phyloP scores from a whole-genome alignment of 1,284 basidiomycete genomes.

The Fomitopsis betulina region DNA sequence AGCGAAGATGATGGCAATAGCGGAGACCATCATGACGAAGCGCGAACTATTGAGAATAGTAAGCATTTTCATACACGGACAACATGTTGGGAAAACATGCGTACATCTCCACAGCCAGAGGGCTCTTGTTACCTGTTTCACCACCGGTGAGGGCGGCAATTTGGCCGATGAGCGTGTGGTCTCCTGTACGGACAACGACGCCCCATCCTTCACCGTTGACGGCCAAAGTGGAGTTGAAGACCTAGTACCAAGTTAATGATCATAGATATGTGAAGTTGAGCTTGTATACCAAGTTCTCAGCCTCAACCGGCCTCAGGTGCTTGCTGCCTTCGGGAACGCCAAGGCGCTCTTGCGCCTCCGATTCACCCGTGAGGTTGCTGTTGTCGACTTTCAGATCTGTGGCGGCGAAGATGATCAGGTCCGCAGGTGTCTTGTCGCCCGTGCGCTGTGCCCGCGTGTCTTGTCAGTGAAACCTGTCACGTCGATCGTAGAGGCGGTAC shows the following conservation, averaged over 20 bases:
- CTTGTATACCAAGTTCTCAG: conserved; percentile 51
- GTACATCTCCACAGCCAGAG: conserved; percentile 65
- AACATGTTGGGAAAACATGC: conserved; percentile 11
- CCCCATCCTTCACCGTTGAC: conserved; percentile 70
- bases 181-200: conserved; percentile 64
- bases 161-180: conserved; percentile 64
- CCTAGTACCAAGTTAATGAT: conserved; percentile 30
- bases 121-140: conserved; percentile 60
- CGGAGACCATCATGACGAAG: conserved; percentile 57
- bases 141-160: conserved; percentile 62
- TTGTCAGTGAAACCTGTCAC: background rate
- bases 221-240: conserved; percentile 63
- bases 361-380: conserved; percentile 66
- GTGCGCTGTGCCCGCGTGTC: conserved; percentile 37
- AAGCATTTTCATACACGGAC: background rate
- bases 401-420: conserved; percentile 53
- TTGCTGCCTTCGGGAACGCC: conserved; percentile 42
- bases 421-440: conserved; percentile 69
- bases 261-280: background rate
- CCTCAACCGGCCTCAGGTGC: conserved; percentile 52
- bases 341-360: conserved; percentile 59
- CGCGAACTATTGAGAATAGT: conserved; percentile 33
- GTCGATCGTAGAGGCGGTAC: conserved; percentile 12
- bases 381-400: conserved; percentile 68
- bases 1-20: conserved; percentile 58